Conservation (phyloP, 352 stramenopile species). For the Phytophthora fragariaefolia region DNA sequence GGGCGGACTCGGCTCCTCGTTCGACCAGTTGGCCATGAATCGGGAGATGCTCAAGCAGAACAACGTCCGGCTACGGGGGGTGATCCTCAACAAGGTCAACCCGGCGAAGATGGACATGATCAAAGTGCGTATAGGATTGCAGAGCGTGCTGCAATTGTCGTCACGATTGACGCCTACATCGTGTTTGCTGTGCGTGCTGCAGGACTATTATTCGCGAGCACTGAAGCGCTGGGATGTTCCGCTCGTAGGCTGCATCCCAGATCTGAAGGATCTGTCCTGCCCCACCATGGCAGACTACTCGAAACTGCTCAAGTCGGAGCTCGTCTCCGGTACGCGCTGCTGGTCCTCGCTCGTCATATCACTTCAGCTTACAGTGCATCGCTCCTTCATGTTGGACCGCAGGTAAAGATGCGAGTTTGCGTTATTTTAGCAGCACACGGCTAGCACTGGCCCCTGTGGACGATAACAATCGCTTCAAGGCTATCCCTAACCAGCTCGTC, state of each 20-base stretch:
- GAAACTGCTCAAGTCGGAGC: conserved; percentile 84
- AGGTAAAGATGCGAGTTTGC: conserved; percentile 74
- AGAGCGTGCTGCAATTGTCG: neutral
- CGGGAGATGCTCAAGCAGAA: conserved; percentile 83
- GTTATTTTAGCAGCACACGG: conserved; percentile 87
- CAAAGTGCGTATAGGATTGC: conserved; percentile 44
- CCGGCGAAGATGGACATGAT: conserved; percentile 92
- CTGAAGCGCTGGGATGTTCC: conserved; percentile 91
- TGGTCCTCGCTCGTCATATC: neutral
- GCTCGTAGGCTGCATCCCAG: conserved; percentile 88
- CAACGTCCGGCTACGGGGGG: conserved; percentile 73
- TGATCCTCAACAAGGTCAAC: conserved; percentile 92
- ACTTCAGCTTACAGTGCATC: neutral
- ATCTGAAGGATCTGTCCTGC: conserved; percentile 81
- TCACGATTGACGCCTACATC: neutral
- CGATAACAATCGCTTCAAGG: conserved; percentile 82
- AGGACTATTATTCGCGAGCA: conserved; percentile 91
- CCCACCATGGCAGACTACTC: conserved; percentile 90
- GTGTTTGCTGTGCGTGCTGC: conserved; percentile 1
- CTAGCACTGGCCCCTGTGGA: conserved; percentile 83
- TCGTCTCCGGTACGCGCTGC: conserved; percentile 65
- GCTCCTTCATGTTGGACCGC: conserved; percentile 1
- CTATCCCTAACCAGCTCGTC: conserved; percentile 85
- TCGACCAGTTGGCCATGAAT: conserved; percentile 89
- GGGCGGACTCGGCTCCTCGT: conserved; percentile 82